These are phyloP conservation scores for Saccharomyces paradoxus DNA, from an alignment of 805 yeast species.

Conservation along the genomic window DNA sequence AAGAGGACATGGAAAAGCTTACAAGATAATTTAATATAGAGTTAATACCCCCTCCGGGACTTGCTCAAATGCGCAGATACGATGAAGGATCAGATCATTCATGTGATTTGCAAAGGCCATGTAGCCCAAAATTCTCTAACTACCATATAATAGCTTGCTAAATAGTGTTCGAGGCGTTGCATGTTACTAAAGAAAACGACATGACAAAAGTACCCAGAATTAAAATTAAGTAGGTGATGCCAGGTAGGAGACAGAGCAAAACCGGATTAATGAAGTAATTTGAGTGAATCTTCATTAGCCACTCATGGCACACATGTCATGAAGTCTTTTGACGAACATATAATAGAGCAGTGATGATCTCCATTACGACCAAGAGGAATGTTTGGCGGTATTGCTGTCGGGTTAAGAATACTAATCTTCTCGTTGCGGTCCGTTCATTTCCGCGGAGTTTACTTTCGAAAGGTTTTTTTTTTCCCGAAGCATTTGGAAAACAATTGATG, in stretches of 20 bases:
- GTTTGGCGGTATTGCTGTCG: neutral
- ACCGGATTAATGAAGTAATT: neutral
- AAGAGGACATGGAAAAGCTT: neutral
- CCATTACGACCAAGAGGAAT: neutral
- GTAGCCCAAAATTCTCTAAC: neutral
- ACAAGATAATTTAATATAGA: neutral
- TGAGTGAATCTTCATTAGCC: neutral
- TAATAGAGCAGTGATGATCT: neutral
- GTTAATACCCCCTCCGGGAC: neutral
- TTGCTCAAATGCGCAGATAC: neutral
- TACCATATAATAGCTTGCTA: neutral
- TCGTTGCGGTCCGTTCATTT: neutral
- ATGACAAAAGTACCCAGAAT: neutral
- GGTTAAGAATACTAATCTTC: neutral
- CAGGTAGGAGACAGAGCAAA: neutral
- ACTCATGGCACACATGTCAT: neutral
- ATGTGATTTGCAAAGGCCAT: neutral
- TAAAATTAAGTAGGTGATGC: neutral
- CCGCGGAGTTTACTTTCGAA: neutral
- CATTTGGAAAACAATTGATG: constrained; percentile 4
- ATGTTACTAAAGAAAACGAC: neutral
- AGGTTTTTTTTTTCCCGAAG: neutral
- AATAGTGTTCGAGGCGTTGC: neutral
- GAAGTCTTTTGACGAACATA: neutral
- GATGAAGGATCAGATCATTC: too few species aligned